phyloP scores from a whole-genome alignment of 371 early-diverging fungal genomes.

The Entomophthora muscae region DNA sequence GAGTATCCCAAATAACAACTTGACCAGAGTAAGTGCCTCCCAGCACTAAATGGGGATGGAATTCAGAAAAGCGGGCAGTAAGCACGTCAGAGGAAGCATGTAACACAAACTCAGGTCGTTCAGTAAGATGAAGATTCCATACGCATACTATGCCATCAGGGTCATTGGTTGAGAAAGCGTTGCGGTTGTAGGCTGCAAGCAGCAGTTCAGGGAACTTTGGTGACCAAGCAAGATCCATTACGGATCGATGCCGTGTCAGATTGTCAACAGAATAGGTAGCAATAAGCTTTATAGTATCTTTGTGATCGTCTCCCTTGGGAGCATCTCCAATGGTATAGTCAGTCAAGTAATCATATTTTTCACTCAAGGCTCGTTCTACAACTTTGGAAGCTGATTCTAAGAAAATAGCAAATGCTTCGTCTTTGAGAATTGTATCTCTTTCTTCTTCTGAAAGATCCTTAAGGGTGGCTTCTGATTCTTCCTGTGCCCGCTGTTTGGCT shows the following conservation, averaged over 20 bases:
- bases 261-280: constrained; percentile 64
- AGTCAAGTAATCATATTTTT: constrained; percentile 75
- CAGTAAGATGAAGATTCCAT: constrained; percentile 78
- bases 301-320: constrained; percentile 28
- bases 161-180: constrained; percentile 64
- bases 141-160: constrained; percentile 84
- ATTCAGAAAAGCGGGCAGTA: constrained; percentile 71
- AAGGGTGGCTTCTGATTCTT: neutral
- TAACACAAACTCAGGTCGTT: constrained; percentile 88
- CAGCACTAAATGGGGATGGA: constrained; percentile 76
- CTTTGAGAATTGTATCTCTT: constrained; percentile 39
- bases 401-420: constrained; percentile 66
- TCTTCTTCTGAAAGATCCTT: constrained; percentile 72
- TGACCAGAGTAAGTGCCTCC: constrained; percentile 96
- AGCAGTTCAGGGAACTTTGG: constrained; percentile 72
- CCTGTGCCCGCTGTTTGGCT: neutral
- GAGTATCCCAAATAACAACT: constrained; percentile 89
- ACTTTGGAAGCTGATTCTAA: constrained; percentile 70
- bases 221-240: constrained; percentile 88
- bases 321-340: constrained; percentile 69
- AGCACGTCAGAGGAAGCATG: constrained; percentile 82
- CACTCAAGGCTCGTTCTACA: constrained; percentile 78
- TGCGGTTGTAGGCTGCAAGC: constrained; percentile 80
- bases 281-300: constrained; percentile 47
- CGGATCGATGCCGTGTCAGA: constrained; percentile 62